Evolutionary conservation across 2,329 filamentous ascomycete genomes (phyloP).

Genomic region (Tolypocladium pustulatum): DNA sequence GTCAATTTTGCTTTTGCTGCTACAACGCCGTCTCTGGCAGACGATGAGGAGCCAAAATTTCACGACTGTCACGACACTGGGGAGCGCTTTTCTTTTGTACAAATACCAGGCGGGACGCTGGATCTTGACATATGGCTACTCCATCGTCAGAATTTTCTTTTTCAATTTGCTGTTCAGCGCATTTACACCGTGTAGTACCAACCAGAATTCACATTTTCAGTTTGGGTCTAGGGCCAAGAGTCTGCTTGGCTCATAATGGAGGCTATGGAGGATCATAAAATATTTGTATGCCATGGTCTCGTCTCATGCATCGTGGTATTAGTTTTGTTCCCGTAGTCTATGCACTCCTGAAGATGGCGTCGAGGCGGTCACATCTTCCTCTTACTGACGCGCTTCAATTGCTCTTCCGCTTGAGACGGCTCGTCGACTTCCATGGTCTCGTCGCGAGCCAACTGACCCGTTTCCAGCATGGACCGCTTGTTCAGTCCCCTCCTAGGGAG

Average conservation of each 20-base stretch:
- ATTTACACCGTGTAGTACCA: background rate
- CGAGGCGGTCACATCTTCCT: constrained; percentile 36
- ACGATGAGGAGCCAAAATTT: background rate
- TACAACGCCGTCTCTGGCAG: constrained; percentile 1
- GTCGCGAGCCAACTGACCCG: constrained; percentile 30
- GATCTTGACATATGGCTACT: constrained; percentile 1
- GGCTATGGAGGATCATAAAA: background rate
- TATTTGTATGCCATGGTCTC: constrained; percentile 11
- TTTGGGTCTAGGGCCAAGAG: background rate
- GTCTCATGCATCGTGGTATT: constrained; percentile 19
- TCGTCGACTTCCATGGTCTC: constrained; percentile 49
- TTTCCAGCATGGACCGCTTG: constrained; percentile 30
- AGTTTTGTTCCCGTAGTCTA: background rate
- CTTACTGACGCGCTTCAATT: constrained; percentile 39
- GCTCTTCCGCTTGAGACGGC: constrained; percentile 34
- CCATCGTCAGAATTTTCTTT: background rate
- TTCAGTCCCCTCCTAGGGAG: constrained; percentile 15
- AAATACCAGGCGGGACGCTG: constrained; percentile 1
- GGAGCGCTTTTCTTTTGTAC: background rate
- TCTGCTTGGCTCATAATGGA: background rate
- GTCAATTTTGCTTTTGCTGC: constrained; percentile 2
- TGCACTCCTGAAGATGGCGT: background rate
- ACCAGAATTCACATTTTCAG: background rate
- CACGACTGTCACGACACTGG: constrained; percentile 4
- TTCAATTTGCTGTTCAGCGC: background rate